Percentiles rank a stretch among this genome's conserved stretches.
These are phyloP conservation scores for Trifolium subterraneum DNA, from an alignment of 306 rosid species.

Conservation along the genomic window DNA sequence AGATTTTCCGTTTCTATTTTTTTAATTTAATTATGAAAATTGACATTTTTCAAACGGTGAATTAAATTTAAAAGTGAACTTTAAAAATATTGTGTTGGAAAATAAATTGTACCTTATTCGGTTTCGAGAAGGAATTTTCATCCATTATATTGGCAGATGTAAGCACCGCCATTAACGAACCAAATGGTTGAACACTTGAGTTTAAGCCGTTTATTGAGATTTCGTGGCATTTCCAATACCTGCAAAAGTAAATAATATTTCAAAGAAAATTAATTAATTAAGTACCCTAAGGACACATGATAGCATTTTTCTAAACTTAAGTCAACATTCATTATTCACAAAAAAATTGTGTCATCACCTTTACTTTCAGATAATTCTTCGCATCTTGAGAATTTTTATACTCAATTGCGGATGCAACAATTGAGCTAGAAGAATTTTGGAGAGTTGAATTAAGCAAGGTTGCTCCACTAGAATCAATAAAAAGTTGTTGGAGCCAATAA, in stretches of 20 bases:
- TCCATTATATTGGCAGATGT: conserved; percentile 59
- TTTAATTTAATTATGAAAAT: too few species aligned
- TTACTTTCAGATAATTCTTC: conserved; percentile 58
- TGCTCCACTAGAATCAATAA: conserved; percentile 70
- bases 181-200: conserved; percentile 31
- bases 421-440: conserved; percentile 35
- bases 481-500: conserved; percentile 69
- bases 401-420: conserved; percentile 66
- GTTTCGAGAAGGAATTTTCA: conserved; percentile 68
- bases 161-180: conserved; percentile 54
- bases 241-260: conserved; percentile 33
- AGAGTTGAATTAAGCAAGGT: conserved; percentile 57
- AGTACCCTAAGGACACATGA: too few species aligned
- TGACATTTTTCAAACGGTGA: background rate
- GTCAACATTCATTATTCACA: too few species aligned
- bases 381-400: conserved; percentile 44
- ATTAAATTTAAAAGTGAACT: background rate
- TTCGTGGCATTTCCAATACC: conserved; percentile 52
- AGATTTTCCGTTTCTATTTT: background rate
- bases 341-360: conserved; percentile 44
- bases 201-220: conserved; percentile 50
- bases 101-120: conserved; percentile 56
- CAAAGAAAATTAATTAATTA: background rate
- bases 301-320: background rate
- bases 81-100: background rate